phyloP scores from a whole-genome alignment of 345 rosid genomes.

The Pistacia integerrima region DNA sequence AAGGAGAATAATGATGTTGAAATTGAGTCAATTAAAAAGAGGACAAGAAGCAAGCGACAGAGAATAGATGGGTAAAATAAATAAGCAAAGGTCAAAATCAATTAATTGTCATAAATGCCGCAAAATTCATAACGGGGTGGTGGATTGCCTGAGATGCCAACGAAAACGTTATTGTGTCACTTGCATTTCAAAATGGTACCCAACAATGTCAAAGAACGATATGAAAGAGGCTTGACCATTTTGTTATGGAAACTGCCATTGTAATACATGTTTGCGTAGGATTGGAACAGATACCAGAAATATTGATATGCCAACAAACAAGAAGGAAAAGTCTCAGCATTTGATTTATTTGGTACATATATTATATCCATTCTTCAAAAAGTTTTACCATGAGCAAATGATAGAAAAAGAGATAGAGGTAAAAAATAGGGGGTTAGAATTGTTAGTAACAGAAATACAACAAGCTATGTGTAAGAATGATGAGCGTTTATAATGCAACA shows the following conservation, averaged over 20 bases:
- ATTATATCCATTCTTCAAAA: conserved; percentile 54
- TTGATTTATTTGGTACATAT: conserved; percentile 31
- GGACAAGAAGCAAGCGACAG: too few relatives aligned
- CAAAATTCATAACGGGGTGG: background rate
- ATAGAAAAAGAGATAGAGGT: conserved; percentile 51
- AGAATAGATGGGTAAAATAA: too few relatives aligned
- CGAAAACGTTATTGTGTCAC: background rate
- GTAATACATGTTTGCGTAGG: conserved; percentile 34
- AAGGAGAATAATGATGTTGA: too few relatives aligned
- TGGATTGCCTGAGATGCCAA: background rate
- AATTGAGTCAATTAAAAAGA: too few relatives aligned
- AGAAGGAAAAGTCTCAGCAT: conserved; percentile 31
- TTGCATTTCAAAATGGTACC: background rate
- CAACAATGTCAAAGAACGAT: conserved; percentile 16
- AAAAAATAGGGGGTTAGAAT: conserved; percentile 32
- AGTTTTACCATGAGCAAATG: conserved; percentile 14
- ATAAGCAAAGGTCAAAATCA: background rate
- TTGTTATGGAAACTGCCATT: conserved; percentile 38
- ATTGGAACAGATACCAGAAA: background rate
- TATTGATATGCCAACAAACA: too few relatives aligned
- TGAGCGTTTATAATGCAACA: conserved; percentile 41
- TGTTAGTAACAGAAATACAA: conserved; percentile 6
- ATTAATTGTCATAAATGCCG: conserved; percentile 3
- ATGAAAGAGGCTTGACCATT: conserved; percentile 33
- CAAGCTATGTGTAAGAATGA: background rate